Evolutionary conservation across 257 asterid genomes (phyloP), one percentile per base, ranked within the genome.

Genomic region (Lycium ferocissimum): DNA sequence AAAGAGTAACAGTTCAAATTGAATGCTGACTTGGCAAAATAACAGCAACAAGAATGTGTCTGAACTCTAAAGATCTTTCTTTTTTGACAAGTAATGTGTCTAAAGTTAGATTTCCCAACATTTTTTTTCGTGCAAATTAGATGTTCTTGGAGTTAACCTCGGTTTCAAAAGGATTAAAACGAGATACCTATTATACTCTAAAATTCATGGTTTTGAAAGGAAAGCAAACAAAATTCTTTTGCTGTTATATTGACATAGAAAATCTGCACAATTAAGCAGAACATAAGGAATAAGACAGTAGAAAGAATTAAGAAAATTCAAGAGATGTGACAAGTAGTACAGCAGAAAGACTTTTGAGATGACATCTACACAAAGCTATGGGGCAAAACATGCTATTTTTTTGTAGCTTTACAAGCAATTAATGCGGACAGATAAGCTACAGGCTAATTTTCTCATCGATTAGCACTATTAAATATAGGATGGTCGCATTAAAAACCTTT

Each of bases 241-340:
- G 15, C 15, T 20, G 61, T 49, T 20, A 33, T 49, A 49, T 75
- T 47, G 61, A 75, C 81, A 49, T 11, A 47, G 57, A 47, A 18
- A 73, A 73, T 73, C 62, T 49, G 81, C 61, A 75, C 13, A 49
- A 22, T 75, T 75, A 75, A 49, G 20, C 43, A 75, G 59, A 22
- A 54, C 59, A 54, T 3, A 56, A 56, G 61, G 6, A 40, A 40
- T 40, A 40, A 40, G 45, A 40, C 14, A 56, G 2, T 56, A 56
- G 61, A 56, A 56, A 56, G 81, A 17, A 49, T 75, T 73, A 61
- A 49, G 62, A 47, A 12, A 49, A 75, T 47, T 22, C 12, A 43
- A 49, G 81, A 20, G 62, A 49, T 49, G 81, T 49, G 43, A 75
- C 45, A 69, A 73, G 22, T 75, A 49, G 22, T 75, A 13, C 20